Percentiles rank a stretch among this genome's conserved stretches.
Conservation (phyloP, 345 rosid genomes). For the Eucalyptus paniculata region DNA sequence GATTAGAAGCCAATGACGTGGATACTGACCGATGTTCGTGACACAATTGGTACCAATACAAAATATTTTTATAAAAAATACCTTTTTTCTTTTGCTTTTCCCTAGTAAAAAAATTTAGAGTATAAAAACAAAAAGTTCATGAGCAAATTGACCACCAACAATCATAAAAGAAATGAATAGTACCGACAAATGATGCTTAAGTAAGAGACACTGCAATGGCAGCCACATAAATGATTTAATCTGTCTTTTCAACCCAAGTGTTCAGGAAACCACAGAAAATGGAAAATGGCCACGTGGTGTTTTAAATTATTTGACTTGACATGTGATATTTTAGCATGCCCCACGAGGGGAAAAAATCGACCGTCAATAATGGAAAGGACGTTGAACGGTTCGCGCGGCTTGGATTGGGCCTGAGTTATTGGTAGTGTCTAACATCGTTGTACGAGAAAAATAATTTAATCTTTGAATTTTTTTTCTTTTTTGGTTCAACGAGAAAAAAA, state of each 20-base stretch:
- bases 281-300: neutral
- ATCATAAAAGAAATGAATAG: neutral
- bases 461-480: neutral
- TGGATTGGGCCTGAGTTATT: neutral
- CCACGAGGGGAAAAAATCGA: neutral
- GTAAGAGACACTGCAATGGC: neutral
- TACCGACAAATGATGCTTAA: neutral
- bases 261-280: neutral
- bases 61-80: neutral
- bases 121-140: neutral
- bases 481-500: neutral
- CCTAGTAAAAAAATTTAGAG: no score
- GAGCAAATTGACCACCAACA: neutral
- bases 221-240: neutral
- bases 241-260: neutral
- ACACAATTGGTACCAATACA: fast-evolving
- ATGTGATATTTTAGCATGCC: neutral
- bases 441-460: neutral
- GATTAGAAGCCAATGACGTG: no score
- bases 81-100: no score
- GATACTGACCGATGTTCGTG: fast-evolving
- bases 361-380: neutral
- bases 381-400: neutral
- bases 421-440: neutral
- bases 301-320: neutral